A percentile compares a stretch with the other conserved stretches of the same genome.
Evolutionary conservation across 352 stramenopile genomes (phyloP).

Genomic region (Phytophthora constricta): DNA sequence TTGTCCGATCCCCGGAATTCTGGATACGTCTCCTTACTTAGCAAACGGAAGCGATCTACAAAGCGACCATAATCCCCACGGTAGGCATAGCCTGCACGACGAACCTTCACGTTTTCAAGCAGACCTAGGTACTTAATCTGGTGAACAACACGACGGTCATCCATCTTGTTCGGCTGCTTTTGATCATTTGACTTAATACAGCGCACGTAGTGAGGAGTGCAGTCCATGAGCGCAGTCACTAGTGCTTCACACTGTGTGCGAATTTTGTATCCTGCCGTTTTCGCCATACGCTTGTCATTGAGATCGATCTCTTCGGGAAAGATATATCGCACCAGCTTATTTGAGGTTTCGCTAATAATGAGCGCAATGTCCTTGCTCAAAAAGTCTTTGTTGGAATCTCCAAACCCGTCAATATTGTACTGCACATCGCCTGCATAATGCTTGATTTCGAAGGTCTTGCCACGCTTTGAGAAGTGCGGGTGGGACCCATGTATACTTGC

Average conservation of each 20-base stretch:
- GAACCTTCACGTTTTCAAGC: constrained; percentile 90
- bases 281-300: constrained; percentile 81
- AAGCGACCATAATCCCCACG: constrained; percentile 89
- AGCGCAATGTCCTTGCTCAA: constrained; percentile 84
- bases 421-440: constrained; percentile 90
- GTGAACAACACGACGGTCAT: constrained; percentile 86
- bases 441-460: constrained; percentile 85
- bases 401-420: constrained; percentile 85
- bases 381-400: constrained; percentile 86
- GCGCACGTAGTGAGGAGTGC: constrained; percentile 91
- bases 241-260: constrained; percentile 89
- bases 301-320: constrained; percentile 85
- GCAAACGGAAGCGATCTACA: constrained; percentile 81
- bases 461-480: constrained; percentile 84
- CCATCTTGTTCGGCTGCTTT: constrained; percentile 85
- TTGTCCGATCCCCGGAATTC: constrained; percentile 84
- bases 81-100: constrained; percentile 84
- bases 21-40: constrained; percentile 86
- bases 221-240: constrained; percentile 89
- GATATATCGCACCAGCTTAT: constrained; percentile 89
- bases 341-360: constrained; percentile 83
- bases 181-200: constrained; percentile 94
- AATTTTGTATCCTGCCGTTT: constrained; percentile 85
- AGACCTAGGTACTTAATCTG: constrained; percentile 91
- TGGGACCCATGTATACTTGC: constrained; percentile 67